A percentile compares a stretch with the other conserved stretches of the same genome.
These are phyloP conservation scores for Myxozyma sirexii DNA, from an alignment of 805 yeast species.

Conservation along the genomic window DNA sequence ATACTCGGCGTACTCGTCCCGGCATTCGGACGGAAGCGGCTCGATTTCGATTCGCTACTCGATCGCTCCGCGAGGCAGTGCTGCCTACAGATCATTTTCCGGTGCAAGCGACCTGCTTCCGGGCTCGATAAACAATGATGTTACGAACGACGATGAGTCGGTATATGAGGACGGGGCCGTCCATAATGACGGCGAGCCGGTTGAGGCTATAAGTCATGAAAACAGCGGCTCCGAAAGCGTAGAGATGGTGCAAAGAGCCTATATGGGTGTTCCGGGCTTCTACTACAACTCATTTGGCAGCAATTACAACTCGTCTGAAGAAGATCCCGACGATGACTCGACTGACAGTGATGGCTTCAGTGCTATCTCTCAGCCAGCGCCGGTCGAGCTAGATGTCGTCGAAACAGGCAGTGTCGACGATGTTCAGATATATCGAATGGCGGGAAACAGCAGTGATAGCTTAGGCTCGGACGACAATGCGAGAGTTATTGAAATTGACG, in stretches of 20 bases:
- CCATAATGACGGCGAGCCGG: neutral
- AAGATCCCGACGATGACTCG: conserved; percentile 28
- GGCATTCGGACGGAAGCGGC: conserved; percentile 30
- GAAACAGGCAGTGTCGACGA: conserved; percentile 7
- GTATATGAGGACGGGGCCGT: conserved; percentile 8
- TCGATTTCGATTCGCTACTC: conserved; percentile 30
- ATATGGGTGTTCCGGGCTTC: conserved; percentile 26
- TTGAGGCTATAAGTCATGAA: neutral
- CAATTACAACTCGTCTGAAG: conserved; percentile 32
- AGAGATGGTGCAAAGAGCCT: conserved; percentile 1
- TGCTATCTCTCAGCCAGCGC: neutral
- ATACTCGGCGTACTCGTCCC: conserved; percentile 13
- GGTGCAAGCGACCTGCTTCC: conserved; percentile 25
- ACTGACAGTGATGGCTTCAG: conserved; percentile 9
- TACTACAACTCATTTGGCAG: conserved; percentile 18
- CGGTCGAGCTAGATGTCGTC: conserved; percentile 7
- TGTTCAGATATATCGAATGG: conserved; percentile 4
- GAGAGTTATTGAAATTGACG: conserved; percentile 15
- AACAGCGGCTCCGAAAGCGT: neutral
- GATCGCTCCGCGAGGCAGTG: conserved; percentile 20
- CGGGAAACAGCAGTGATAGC: neutral
- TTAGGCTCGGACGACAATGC: conserved; percentile 14
- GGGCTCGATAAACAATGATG: conserved; percentile 4
- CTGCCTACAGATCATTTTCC: conserved; percentile 22
- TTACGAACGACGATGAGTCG: conserved; percentile 10